These are phyloP conservation scores for Acidomyces sp. DNA, from an alignment of 495 filamentous ascomycete genomes.

Conservation along the genomic window DNA sequence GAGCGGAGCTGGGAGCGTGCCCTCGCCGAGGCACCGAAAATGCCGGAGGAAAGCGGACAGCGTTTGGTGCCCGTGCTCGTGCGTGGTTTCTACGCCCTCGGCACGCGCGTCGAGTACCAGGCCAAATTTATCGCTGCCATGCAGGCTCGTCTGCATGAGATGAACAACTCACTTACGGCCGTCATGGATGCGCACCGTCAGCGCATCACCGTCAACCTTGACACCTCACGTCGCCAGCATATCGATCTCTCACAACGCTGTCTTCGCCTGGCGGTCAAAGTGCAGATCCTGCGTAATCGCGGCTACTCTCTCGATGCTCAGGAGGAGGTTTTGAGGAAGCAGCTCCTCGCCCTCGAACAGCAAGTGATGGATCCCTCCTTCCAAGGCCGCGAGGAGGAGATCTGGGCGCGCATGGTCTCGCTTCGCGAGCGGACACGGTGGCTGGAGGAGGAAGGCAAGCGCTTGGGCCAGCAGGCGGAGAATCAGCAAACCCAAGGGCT, in stretches of 20 bases:
- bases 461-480: conserved; percentile 37
- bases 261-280: conserved; percentile 73
- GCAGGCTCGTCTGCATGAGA: conserved; percentile 74
- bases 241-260: conserved; percentile 66
- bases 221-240: conserved; percentile 71
- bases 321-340: conserved; percentile 82
- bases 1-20: conserved; percentile 87
- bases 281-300: conserved; percentile 78
- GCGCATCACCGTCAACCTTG: conserved; percentile 61
- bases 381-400: conserved; percentile 74
- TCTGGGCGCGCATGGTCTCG: conserved; percentile 88
- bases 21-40: conserved; percentile 66
- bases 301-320: conserved; percentile 85
- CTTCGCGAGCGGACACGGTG: conserved; percentile 67
- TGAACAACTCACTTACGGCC: conserved; percentile 68
- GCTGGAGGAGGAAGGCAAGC: conserved; percentile 67
- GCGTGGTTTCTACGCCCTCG: conserved; percentile 56
- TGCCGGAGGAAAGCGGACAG: conserved; percentile 47
- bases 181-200: conserved; percentile 74
- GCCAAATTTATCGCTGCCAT: conserved; percentile 57
- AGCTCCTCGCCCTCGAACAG: conserved; percentile 61
- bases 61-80: conserved; percentile 51
- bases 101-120: conserved; percentile 66
- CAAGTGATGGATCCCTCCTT: conserved; percentile 70
- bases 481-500: conserved; percentile 34